Percentiles rank a stretch among this genome's conserved stretches.
Conservation (phyloP, 768 basidiomycete genomes). For the Artomyces pyxidatus region DNA sequence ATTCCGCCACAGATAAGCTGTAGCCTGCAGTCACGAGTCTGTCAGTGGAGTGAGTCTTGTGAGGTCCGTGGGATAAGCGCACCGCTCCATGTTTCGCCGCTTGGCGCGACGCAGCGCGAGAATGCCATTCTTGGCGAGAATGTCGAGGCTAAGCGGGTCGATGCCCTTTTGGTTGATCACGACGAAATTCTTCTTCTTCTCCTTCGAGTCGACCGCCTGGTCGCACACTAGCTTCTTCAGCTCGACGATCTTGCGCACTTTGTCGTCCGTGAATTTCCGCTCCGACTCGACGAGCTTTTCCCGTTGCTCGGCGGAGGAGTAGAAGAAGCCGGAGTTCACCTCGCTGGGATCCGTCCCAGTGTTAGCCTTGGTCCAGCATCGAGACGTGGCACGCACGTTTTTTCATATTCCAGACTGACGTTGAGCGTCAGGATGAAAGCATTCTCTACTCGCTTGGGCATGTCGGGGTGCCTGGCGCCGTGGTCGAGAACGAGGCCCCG, state of each 20-base stretch:
- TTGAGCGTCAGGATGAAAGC: constrained; percentile 92
- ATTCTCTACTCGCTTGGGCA: constrained; percentile 98
- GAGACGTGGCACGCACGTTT: constrained; percentile 66
- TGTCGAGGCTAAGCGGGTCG: constrained; percentile 92
- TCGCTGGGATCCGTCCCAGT: constrained; percentile 50
- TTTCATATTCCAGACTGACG: constrained; percentile 97
- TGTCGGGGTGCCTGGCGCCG: constrained; percentile 95
- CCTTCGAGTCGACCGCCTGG: constrained; percentile 74
- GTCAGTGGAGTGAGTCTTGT: constrained; percentile 1
- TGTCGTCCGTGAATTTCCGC: constrained; percentile 86
- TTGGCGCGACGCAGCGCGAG: constrained; percentile 92
- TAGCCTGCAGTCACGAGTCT: constrained; percentile 40
- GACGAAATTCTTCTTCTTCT: constrained; percentile 83
- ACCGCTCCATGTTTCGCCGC: constrained; percentile 98
- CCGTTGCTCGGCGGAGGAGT: constrained; percentile 95
- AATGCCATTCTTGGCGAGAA: constrained; percentile 95
- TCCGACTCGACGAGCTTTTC: constrained; percentile 99
- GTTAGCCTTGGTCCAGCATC: constrained; percentile 6
- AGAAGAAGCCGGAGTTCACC: constrained; percentile 99
- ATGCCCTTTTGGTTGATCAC: constrained; percentile 99
- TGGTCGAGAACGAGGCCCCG: constrained; percentile 96
- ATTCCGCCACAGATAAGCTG: constrained; percentile 92
- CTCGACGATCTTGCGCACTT: constrained; percentile 92
- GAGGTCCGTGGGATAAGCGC: constrained; percentile 16
- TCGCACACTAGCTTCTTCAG: constrained; percentile 96